Conservation (phyloP, 2,329 filamentous ascomycete genomes). For the Phoma sp. region DNA sequence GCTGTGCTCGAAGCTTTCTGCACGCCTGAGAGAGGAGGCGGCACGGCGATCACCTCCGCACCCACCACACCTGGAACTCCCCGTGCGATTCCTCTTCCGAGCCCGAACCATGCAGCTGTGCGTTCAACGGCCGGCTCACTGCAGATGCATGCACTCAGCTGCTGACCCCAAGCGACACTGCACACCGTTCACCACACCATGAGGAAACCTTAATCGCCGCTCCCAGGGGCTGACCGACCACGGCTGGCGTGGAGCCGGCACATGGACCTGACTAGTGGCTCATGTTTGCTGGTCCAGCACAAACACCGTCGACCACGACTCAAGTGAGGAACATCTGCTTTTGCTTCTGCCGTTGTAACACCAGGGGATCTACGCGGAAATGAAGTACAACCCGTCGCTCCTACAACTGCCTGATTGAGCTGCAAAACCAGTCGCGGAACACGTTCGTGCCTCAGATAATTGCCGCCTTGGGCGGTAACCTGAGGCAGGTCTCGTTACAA, state of each 20-base stretch:
- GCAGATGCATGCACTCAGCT: constrained; percentile 4
- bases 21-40: constrained; percentile 11
- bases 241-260: neutral
- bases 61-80: constrained; percentile 4
- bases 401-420: neutral
- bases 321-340: neutral
- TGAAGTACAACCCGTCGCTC: constrained; percentile 1
- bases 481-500: constrained; percentile 10
- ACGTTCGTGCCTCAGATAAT: constrained; percentile 2
- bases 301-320: neutral
- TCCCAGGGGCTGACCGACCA: neutral
- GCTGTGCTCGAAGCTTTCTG: constrained; percentile 13
- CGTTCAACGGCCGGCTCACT: constrained; percentile 14
- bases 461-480: constrained; percentile 5
- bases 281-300: neutral
- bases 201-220: neutral
- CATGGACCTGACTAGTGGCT: constrained; percentile 9
- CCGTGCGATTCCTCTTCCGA: constrained; percentile 3
- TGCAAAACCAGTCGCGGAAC: constrained; percentile 1
- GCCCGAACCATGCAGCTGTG: constrained; percentile 14
- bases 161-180: neutral
- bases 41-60: constrained; percentile 10
- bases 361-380: constrained; percentile 1
- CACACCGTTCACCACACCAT: constrained; percentile 6
- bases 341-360: constrained; percentile 10